These are phyloP conservation scores for Pseudozyma flocculosa DNA, from an alignment of 1,284 basidiomycete genomes.

Conservation along the genomic window DNA sequence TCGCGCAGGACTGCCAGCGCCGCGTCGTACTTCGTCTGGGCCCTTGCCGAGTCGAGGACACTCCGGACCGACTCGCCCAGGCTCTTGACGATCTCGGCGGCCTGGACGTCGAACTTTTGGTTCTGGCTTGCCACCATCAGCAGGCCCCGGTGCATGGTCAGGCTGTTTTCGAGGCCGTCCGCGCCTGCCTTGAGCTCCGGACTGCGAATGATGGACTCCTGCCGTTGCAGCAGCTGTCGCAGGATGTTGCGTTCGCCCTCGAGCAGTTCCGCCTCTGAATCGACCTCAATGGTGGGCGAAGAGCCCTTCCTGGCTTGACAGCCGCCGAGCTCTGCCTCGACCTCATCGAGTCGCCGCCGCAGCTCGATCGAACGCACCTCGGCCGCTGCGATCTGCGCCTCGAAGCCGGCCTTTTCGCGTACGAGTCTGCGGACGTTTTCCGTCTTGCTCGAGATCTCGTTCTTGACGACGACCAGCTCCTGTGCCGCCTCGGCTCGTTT, in stretches of 20 bases:
- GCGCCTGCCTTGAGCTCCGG: constrained; percentile 68
- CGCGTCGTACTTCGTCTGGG: constrained; percentile 70
- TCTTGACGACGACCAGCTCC: constrained; percentile 68
- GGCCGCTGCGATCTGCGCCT: constrained; percentile 75
- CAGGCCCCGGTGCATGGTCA: constrained; percentile 77
- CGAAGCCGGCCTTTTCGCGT: constrained; percentile 64
- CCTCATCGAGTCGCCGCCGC: constrained; percentile 68
- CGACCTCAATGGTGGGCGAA: not conserved
- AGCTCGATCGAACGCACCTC: constrained; percentile 71
- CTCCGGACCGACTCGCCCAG: constrained; percentile 69
- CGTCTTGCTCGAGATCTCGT: constrained; percentile 71
- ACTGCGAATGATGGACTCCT: constrained; percentile 70
- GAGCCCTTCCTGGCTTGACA: not conserved
- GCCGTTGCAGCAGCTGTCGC: constrained; percentile 68
- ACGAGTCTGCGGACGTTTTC: constrained; percentile 58
- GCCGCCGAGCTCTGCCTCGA: constrained; percentile 60
- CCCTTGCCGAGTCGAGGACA: constrained; percentile 72
- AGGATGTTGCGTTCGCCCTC: constrained; percentile 74
- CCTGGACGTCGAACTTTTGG: constrained; percentile 74
- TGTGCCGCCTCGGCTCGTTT: constrained; percentile 61
- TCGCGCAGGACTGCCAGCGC: constrained; percentile 68
- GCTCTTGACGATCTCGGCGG: constrained; percentile 71
- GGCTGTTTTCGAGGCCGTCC: constrained; percentile 72
- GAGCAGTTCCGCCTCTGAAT: constrained; percentile 47
- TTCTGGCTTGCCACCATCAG: constrained; percentile 77